These are phyloP conservation scores for Phialemonium atrogriseum DNA, from an alignment of 2,329 filamentous ascomycete genomes.

Conservation along the genomic window DNA sequence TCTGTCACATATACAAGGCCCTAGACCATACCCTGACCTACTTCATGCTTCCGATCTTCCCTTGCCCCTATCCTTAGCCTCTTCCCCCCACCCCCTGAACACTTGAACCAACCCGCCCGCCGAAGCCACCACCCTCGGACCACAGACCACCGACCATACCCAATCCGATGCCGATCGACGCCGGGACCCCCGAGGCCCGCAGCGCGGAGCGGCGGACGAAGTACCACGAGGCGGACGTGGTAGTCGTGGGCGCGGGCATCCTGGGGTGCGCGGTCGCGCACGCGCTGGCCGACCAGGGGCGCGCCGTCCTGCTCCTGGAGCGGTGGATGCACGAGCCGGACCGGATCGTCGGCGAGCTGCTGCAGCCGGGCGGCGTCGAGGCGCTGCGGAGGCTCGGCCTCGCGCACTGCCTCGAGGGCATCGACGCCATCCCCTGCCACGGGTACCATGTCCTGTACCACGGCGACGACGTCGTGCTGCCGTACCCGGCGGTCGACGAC, in stretches of 20 bases:
- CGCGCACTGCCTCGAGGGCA: slow-evolving; percentile 72
- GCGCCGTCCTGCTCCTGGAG: slow-evolving; percentile 86
- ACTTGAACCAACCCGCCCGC: slow-evolving; percentile 7
- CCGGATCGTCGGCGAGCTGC: slow-evolving; percentile 88
- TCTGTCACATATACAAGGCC: neutral
- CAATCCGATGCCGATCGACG: slow-evolving; percentile 21
- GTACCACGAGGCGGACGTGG: slow-evolving; percentile 67
- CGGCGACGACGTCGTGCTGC: slow-evolving; percentile 62
- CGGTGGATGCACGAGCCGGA: slow-evolving; percentile 85
- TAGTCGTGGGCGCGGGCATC: slow-evolving; percentile 86
- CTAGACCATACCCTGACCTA: slow-evolving; percentile 1
- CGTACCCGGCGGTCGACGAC: slow-evolving; percentile 62
- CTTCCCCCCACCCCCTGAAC: slow-evolving; percentile 1
- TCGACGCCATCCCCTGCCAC: slow-evolving; percentile 74
- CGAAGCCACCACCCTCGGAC: too few relatives aligned
- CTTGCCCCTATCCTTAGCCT: too few relatives aligned
- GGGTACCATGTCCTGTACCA: slow-evolving; percentile 88
- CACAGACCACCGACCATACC: slow-evolving; percentile 1
- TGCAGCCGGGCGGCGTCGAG: slow-evolving; percentile 84
- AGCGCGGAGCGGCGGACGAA: slow-evolving; percentile 38
- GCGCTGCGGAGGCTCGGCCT: slow-evolving; percentile 77
- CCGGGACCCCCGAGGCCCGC: slow-evolving; percentile 26
- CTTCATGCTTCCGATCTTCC: neutral
- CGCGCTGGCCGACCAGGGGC: slow-evolving; percentile 78
- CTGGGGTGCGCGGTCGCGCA: slow-evolving; percentile 82